Conservation (phyloP, 257 asterid species). For the Coffea canephora region DNA sequence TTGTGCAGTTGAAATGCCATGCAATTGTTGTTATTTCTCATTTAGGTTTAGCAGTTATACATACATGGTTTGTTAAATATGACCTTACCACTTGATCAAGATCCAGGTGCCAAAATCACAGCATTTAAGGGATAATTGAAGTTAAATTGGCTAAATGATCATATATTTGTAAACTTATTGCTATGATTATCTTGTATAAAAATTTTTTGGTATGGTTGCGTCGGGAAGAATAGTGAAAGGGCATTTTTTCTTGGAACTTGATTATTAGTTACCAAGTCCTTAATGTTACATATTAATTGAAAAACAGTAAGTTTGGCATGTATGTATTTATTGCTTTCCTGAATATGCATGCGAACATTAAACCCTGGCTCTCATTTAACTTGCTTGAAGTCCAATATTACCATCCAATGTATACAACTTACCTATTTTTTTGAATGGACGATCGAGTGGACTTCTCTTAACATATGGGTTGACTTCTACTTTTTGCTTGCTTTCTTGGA, state of each 20-base stretch:
- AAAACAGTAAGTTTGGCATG: background rate
- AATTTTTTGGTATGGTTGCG: no score
- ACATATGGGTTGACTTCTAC: background rate
- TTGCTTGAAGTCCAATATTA: background rate
- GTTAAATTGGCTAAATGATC: background rate
- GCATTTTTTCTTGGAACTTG: background rate
- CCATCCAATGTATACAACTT: background rate
- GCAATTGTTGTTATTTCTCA: background rate
- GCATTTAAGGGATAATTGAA: background rate
- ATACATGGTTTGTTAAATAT: background rate
- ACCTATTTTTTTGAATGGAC: background rate
- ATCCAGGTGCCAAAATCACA: background rate
- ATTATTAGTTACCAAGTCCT: background rate
- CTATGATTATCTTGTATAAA: background rate
- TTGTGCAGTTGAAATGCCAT: constrained; percentile 2
- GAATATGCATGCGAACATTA: background rate
- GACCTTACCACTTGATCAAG: background rate
- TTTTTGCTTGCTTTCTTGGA: background rate
- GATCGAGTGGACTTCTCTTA: background rate
- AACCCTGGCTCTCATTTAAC: background rate
- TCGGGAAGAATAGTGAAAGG: background rate
- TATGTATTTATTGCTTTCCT: background rate
- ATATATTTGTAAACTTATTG: background rate
- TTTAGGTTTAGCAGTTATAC: constrained; percentile 5
- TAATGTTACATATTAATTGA: background rate